A percentile compares a stretch with the other conserved stretches of the same genome.
Conservation (phyloP, 805 yeast species). For the Kuraishia ogatae region DNA sequence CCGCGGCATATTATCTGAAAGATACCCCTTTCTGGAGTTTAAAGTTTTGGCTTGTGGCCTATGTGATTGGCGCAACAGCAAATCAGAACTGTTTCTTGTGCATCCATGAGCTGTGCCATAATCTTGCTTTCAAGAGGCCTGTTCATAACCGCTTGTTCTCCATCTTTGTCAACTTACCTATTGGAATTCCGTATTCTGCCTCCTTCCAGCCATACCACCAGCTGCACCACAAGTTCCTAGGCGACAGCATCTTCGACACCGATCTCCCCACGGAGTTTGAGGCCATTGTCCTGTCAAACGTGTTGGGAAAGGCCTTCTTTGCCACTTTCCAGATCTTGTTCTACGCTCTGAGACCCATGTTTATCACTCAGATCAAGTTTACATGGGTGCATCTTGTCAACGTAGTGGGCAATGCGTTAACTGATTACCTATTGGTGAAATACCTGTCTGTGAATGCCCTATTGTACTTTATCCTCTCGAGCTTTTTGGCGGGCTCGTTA, state of each 20-base stretch:
- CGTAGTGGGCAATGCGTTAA: conserved; percentile 46
- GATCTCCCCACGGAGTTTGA: conserved; percentile 81
- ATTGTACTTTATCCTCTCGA: conserved; percentile 60
- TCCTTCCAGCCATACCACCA: conserved; percentile 87
- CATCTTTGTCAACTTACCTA: conserved; percentile 72
- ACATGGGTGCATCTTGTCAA: conserved; percentile 71
- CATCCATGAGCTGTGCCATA: conserved; percentile 83
- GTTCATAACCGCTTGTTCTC: conserved; percentile 69
- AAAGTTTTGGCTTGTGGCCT: conserved; percentile 56
- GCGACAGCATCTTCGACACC: conserved; percentile 77
- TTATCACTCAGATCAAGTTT: conserved; percentile 64
- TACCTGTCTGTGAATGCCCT: conserved; percentile 59
- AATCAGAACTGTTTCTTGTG: conserved; percentile 81
- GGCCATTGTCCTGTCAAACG: conserved; percentile 63
- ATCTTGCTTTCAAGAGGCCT: conserved; percentile 74
- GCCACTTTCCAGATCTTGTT: conserved; percentile 85
- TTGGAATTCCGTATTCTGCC: conserved; percentile 86
- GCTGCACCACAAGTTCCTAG: conserved; percentile 83
- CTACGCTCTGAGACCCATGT: conserved; percentile 87
- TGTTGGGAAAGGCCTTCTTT: conserved; percentile 83
- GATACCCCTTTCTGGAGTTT: conserved; percentile 42
- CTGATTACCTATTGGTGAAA: conserved; percentile 49
- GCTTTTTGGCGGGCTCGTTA: conserved; percentile 83
- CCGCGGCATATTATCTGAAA: conserved; percentile 53
- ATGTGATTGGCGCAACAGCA: conserved; percentile 77